A percentile compares a stretch with the other conserved stretches of the same genome.
Evolutionary conservation across 78 protist genomes (phyloP).

Genomic region (Pigoraptor vietnamica): DNA sequence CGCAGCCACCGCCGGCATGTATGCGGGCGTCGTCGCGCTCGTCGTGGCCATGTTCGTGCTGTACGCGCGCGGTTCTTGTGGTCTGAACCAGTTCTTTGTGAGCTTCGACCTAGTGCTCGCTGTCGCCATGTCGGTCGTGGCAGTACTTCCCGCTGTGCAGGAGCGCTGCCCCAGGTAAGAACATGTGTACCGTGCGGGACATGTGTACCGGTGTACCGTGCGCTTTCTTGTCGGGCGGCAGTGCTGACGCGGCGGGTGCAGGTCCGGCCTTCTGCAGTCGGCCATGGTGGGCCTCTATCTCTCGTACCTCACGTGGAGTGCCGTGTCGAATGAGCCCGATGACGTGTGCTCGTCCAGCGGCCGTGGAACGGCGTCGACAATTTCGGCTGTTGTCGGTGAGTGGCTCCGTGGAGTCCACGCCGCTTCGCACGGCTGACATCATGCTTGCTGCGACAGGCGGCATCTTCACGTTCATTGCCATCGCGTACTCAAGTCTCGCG

Average conservation of each 20-base stretch:
- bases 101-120: constrained; percentile 39
- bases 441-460: neutral
- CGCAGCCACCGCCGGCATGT: neutral
- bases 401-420: too few relatives aligned
- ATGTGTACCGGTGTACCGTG: too few relatives aligned
- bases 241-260: neutral
- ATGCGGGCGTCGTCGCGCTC: neutral
- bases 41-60: neutral
- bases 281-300: constrained; percentile 52
- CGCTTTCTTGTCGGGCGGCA: too few relatives aligned
- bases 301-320: constrained; percentile 56
- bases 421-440: neutral
- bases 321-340: constrained; percentile 55
- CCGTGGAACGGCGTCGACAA: neutral
- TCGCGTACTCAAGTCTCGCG: neutral
- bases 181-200: neutral
- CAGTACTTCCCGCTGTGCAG: constrained; percentile 27
- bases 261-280: constrained; percentile 62
- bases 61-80: constrained; percentile 7
- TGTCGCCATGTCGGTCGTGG: constrained; percentile 30
- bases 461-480: neutral
- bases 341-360: neutral
- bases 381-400: neutral
- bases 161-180: constrained; percentile 32
- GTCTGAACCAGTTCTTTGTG: constrained; percentile 36